Percentiles rank a stretch among this genome's conserved stretches.
Conservation (phyloP, 805 yeast species). For the Lipomyces sp. region DNA sequence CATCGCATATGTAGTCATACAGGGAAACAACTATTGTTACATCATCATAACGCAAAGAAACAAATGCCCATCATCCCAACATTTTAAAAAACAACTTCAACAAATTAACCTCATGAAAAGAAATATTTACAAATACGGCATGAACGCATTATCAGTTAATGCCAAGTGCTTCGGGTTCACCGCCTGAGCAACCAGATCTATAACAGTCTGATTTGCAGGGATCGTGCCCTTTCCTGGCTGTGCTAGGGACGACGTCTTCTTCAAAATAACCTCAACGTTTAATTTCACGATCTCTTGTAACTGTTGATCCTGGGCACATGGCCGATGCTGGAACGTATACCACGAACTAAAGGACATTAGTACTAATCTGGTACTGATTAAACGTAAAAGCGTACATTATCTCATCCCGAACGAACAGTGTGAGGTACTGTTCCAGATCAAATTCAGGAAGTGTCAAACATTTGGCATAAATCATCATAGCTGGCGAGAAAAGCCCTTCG, state of each 20-base stretch:
- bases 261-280: constrained; percentile 82
- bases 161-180: constrained; percentile 94
- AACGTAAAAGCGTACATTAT: constrained; percentile 52
- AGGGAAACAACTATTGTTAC: background rate
- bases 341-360: constrained; percentile 56
- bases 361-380: background rate
- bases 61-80: background rate
- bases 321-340: constrained; percentile 83
- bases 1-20: background rate
- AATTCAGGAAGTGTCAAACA: constrained; percentile 90
- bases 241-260: constrained; percentile 77
- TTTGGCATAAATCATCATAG: constrained; percentile 81
- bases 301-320: constrained; percentile 81
- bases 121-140: constrained; percentile 76
- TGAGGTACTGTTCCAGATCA: constrained; percentile 86
- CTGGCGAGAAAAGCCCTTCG: constrained; percentile 88
- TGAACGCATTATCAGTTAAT: constrained; percentile 87
- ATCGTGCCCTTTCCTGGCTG: constrained; percentile 62
- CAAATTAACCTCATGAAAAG: background rate
- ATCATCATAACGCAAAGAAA: background rate
- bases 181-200: constrained; percentile 91
- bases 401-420: constrained; percentile 95
- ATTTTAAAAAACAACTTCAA: background rate
- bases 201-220: constrained; percentile 83
- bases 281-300: constrained; percentile 83